Evolutionary conservation across 352 stramenopile species (phyloP), one percentile per base, ranked within the genome.

Genomic region (Globisporangium nagaii): DNA sequence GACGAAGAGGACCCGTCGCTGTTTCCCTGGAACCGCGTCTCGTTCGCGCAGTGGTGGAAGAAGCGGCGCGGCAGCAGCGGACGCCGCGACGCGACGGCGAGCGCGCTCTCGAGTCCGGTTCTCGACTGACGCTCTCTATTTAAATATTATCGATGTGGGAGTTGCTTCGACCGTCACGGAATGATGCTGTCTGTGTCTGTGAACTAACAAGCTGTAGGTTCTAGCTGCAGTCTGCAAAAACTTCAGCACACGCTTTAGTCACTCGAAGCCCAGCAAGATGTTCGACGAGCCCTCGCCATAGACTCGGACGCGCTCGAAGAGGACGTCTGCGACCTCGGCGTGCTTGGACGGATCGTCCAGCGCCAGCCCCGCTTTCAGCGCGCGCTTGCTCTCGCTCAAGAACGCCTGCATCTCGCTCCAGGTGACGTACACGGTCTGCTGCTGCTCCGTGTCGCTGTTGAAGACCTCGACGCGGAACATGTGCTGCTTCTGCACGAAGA

Each of bases 31-130:
- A 70, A 86, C 43, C 79, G 76, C 42, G 78, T 91, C 15, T 91
- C 80, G 20, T 79, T 93, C 34, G 64, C 83, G 2, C 75, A 91
- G 40, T 93, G 84, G 84, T 93, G 84, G 84, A 59, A 70, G 13
- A 78, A 80, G 39, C 73, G 79, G 30, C 55, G 31, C 15, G 39
- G 41, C 0, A 27, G 41, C 7, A 28, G 24, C 28, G 41, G 56
- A 51, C 59, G 59, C 28, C 63, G 56, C 22, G 52, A 65, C 17
- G 63, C 64, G 12, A 52, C 31, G 22, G 27, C 17, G 1, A 40
- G 24, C 9, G 13, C 46, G 31, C 59, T 53, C 0, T 24, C 58
- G 10, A 50, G 67, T 48, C 54, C 56, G 31, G 46, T 63, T n/a
- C 42, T 39, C 40, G 56, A 57, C 35, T 51, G 28, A 54, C 36